Evolutionary conservation across 129 eudicot genomes (phyloP).

Genomic region (Apium graveolens): DNA sequence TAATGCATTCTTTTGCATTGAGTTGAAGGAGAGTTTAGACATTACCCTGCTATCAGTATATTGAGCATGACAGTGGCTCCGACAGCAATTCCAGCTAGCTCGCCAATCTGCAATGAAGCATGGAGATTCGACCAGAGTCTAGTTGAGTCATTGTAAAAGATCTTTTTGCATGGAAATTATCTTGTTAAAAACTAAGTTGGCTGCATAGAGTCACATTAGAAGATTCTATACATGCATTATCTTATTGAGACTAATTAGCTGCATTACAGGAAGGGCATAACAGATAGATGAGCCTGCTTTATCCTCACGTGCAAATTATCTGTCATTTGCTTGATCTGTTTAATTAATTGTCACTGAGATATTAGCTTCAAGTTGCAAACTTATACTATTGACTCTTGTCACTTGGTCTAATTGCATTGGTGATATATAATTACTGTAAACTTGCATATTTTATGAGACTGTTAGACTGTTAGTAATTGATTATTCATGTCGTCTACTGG

Average conservation of each 20-base stretch:
- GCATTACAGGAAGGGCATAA: background rate
- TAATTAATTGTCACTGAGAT: conserved; percentile 26
- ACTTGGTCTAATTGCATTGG: background rate
- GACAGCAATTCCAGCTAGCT: conserved; percentile 91
- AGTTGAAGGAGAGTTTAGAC: conserved; percentile 1
- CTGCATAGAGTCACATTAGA: conserved; percentile 5
- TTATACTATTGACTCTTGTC: conserved; percentile 30
- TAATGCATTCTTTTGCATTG: no score
- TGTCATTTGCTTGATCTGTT: conserved; percentile 7
- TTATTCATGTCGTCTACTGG: conserved; percentile 1
- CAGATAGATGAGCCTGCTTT: background rate
- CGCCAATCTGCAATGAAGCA: conserved; percentile 66
- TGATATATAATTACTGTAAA: background rate
- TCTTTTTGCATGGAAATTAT: conserved; percentile 1
- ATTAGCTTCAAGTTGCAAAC: conserved; percentile 16
- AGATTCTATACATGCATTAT: conserved; percentile 7
- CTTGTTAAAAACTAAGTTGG: background rate
- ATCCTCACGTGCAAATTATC: conserved; percentile 6
- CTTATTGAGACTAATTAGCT: background rate
- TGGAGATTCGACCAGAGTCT: conserved; percentile 8
- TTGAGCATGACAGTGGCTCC: conserved; percentile 99
- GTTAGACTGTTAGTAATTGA: background rate
- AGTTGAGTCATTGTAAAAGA: background rate
- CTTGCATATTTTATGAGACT: background rate
- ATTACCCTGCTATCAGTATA: conserved; percentile 94